A percentile compares a stretch with the other conserved stretches of the same genome.
phyloP scores from a whole-genome alignment of 2,329 filamentous ascomycete species.

The Rhexocercosporidium sp. region DNA sequence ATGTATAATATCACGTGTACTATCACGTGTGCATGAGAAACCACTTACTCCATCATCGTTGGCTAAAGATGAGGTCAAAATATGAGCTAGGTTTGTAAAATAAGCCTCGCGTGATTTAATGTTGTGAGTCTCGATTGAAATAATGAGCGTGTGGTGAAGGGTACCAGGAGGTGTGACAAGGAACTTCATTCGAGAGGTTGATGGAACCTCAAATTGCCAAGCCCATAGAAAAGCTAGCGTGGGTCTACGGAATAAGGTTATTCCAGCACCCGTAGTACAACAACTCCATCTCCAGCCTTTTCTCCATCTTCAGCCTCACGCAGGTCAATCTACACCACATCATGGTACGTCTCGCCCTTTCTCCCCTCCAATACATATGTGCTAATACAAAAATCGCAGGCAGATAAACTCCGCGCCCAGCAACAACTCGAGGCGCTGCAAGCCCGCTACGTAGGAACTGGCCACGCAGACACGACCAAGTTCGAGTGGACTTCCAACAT shows the following conservation, averaged over 20 bases:
- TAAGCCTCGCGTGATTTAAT: background rate
- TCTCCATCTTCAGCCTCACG: conserved; percentile 4
- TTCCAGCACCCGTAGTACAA: background rate
- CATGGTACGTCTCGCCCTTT: conserved; percentile 27
- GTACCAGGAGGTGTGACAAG: too few species aligned
- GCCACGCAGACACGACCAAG: conserved; percentile 94
- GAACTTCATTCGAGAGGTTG: conserved; percentile 2
- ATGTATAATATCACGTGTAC: conserved; percentile 19
- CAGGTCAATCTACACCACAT: background rate
- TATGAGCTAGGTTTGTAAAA: background rate
- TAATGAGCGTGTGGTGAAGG: background rate
- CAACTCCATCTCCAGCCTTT: conserved; percentile 2
- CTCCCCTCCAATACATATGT: background rate
- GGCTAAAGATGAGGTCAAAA: background rate
- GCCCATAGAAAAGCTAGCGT: background rate
- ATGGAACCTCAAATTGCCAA: conserved; percentile 1
- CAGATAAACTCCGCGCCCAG: conserved; percentile 96
- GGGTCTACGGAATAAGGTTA: background rate
- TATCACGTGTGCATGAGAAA: background rate
- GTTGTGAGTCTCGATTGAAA: background rate
- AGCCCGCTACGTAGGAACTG: conserved; percentile 93
- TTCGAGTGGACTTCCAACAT: conserved; percentile 99
- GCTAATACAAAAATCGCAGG: conserved; percentile 53
- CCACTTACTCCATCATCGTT: conserved; percentile 16
- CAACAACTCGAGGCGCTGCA: conserved; percentile 98